Conservation (phyloP, 129 eudicot genomes). For the Deinandra increscens region DNA sequence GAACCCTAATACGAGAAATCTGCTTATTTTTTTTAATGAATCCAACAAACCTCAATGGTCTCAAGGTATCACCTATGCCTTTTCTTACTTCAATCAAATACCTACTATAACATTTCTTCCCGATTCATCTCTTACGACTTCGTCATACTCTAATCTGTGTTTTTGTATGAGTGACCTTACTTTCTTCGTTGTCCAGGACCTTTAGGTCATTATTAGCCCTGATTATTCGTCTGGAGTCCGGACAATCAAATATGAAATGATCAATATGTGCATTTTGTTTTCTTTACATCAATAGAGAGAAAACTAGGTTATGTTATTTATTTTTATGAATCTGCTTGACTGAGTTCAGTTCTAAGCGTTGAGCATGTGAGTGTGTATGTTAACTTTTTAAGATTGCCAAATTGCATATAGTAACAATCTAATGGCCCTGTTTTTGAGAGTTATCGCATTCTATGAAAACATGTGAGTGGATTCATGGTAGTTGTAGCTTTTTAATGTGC, state of each 20-base stretch:
- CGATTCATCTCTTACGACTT: constrained; percentile 11
- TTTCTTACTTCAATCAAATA: constrained; percentile 3
- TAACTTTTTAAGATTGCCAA: background rate
- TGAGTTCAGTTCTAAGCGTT: background rate
- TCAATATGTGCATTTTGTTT: background rate
- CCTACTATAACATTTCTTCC: background rate
- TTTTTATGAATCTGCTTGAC: background rate
- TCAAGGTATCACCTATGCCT: constrained; percentile 45
- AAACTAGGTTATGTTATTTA: background rate
- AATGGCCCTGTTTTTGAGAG: background rate
- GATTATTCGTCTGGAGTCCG: constrained; percentile 12
- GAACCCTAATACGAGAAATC: no score
- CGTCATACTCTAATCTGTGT: background rate
- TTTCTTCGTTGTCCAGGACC: constrained; percentile 10
- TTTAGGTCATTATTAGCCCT: constrained; percentile 9
- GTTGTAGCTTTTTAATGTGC: background rate
- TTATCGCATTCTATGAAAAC: constrained; percentile 14
- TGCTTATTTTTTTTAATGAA: no score
- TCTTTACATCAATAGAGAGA: background rate
- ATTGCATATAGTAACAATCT: background rate
- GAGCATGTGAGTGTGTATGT: background rate
- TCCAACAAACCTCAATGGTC: no score
- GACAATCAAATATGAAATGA: constrained; percentile 25
- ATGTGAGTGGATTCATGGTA: background rate
- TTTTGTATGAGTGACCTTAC: background rate